Evolutionary conservation across 2,329 filamentous ascomycete species (phyloP).

Genomic region (Mycosphaerella sp.): DNA sequence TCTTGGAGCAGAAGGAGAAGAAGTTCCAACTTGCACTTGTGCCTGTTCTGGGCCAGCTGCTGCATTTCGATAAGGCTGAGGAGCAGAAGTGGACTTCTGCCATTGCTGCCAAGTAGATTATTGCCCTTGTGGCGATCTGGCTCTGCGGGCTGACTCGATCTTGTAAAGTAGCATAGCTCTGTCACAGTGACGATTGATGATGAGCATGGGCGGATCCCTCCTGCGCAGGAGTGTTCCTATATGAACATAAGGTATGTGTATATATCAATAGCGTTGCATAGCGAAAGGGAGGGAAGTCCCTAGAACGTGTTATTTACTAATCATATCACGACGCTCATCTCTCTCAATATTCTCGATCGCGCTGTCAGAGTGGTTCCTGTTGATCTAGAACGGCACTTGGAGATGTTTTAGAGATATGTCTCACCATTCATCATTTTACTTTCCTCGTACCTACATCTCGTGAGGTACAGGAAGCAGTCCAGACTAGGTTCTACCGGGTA

Average conservation of each 20-base stretch:
- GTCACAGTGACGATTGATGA: not conserved
- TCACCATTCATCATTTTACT: not conserved
- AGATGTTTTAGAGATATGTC: not conserved
- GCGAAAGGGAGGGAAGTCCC: not conserved
- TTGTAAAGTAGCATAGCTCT: not conserved
- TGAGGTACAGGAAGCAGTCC: not conserved
- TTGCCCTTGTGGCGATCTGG: not conserved
- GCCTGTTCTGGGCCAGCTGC: constrained; percentile 67
- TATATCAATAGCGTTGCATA: not conserved
- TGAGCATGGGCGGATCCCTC: not conserved
- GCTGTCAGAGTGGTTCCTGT: no score
- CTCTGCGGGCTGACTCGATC: no score
- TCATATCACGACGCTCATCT: no score
- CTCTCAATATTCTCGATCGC: no score
- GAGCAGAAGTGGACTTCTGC: constrained; percentile 83
- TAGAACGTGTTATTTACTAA: no score
- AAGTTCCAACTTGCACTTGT: constrained; percentile 69
- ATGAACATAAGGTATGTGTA: not conserved
- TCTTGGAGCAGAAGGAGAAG: constrained; percentile 73
- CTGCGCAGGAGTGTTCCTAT: not conserved
- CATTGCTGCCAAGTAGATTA: constrained; percentile 46
- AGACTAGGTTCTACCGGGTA: not conserved
- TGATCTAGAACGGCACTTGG: not conserved
- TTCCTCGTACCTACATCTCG: not conserved
- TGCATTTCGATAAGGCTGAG: constrained; percentile 74